Conservation (phyloP, 306 rosid genomes). For the Trifolium dubium region DNA sequence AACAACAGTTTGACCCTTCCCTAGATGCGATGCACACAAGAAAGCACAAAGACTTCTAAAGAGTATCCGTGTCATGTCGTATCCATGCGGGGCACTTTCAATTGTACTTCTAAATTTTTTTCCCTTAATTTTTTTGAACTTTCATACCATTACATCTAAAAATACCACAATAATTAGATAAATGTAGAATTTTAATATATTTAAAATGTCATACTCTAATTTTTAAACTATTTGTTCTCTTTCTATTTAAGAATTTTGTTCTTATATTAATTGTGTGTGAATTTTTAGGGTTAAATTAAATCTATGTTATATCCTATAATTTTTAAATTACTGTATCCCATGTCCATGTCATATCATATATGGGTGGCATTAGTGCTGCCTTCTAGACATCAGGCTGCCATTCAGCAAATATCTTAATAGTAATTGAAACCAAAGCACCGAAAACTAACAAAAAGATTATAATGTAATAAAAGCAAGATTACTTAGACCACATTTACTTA, state of each 20-base stretch:
- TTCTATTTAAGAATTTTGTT: not conserved
- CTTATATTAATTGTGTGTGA: not conserved
- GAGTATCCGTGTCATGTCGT: not conserved
- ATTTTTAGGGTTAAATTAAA: conserved; percentile 3
- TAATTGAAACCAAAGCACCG: conserved; percentile 10
- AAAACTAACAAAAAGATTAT: conserved; percentile 35
- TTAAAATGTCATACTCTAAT: not conserved
- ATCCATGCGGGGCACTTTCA: conserved; percentile 10
- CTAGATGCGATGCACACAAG: not conserved
- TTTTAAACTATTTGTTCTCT: not conserved
- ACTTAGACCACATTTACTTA: conserved; percentile 24
- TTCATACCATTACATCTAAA: not conserved
- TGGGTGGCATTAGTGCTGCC: not conserved
- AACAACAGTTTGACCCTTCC: not conserved
- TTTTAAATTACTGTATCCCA: not conserved
- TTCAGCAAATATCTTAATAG: conserved; percentile 27
- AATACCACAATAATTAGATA: not conserved
- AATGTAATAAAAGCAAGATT: conserved; percentile 7
- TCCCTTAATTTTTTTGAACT: not conserved
- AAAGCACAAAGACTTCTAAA: not conserved
- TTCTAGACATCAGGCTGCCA: not conserved
- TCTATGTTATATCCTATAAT: conserved; percentile 1
- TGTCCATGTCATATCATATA: not conserved
- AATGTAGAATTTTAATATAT: not conserved
- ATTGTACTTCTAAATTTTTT: not conserved